Percentiles rank a stretch among this genome's conserved stretches.
These are phyloP conservation scores for Orbilia quercus DNA, from an alignment of 2,329 filamentous ascomycete species.

Conservation along the genomic window DNA sequence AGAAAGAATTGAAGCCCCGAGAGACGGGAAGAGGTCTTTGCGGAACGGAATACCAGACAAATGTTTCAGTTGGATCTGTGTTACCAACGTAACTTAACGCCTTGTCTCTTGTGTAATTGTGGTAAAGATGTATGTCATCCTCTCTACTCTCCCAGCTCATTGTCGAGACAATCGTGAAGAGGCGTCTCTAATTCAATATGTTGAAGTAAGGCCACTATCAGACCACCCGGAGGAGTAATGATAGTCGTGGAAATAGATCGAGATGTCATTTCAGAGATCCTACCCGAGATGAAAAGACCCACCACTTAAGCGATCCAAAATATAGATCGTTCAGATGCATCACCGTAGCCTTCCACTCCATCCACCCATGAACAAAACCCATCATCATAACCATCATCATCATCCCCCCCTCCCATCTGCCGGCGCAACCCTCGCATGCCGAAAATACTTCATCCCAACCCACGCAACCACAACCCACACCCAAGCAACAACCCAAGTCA, in stretches of 20 bases:
- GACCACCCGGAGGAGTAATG: neutral
- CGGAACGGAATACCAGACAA: constrained; percentile 18
- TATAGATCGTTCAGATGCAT: constrained; percentile 35
- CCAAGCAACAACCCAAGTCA: constrained; percentile 97
- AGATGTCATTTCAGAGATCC: constrained; percentile 1
- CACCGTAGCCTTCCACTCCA: neutral
- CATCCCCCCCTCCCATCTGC: constrained; percentile 15
- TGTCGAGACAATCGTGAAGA: neutral
- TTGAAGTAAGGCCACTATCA: neutral
- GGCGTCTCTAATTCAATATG: neutral
- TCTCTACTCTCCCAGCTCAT: neutral
- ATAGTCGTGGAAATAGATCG: constrained; percentile 1
- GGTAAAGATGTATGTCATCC: too few relatives aligned
- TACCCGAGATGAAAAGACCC: constrained; percentile 28
- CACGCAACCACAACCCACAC: constrained; percentile 97
- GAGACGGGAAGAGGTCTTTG: neutral
- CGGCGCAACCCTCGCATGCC: constrained; percentile 84
- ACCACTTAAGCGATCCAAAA: constrained; percentile 28
- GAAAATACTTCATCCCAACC: constrained; percentile 99
- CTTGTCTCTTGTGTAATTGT: neutral
- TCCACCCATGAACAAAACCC: neutral
- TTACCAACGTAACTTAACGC: constrained; percentile 20
- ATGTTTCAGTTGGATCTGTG: constrained; percentile 28
- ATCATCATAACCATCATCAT: constrained; percentile 2
- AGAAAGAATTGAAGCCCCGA: too few relatives aligned